Percentiles rank a stretch among this genome's conserved stretches.
phyloP scores from a whole-genome alignment of 768 basidiomycete genomes.

The Boletales sp. region DNA sequence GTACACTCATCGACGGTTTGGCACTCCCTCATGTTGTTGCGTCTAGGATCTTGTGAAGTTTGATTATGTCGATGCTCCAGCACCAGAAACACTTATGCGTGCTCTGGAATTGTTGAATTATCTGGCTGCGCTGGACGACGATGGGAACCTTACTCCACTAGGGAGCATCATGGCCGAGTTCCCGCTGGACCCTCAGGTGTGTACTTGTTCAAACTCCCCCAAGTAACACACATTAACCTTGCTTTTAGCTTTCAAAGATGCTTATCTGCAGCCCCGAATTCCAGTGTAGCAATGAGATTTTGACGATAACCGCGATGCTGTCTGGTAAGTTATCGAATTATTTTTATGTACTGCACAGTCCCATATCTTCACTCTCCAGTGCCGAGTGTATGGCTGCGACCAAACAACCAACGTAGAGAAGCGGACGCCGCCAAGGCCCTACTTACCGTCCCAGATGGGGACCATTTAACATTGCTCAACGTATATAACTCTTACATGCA shows the following conservation, averaged over 20 bases:
- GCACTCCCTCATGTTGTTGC: neutral
- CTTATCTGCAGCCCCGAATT: conserved; percentile 93
- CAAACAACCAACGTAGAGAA: conserved; percentile 81
- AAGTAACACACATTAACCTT: neutral
- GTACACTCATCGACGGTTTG: neutral
- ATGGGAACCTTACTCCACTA: conserved; percentile 83
- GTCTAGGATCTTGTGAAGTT: conserved; percentile 74
- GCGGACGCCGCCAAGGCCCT: conserved; percentile 90
- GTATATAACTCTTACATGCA: conserved; percentile 90
- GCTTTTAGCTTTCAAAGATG: conserved; percentile 73
- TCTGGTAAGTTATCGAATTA: conserved; percentile 55
- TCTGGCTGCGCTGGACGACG: conserved; percentile 89
- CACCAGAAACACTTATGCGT: conserved; percentile 95
- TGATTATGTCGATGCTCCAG: conserved; percentile 90
- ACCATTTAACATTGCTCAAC: conserved; percentile 91
- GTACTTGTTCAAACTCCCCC: conserved; percentile 6
- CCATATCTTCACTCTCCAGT: conserved; percentile 30
- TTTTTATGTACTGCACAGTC: neutral
- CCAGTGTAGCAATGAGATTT: conserved; percentile 91
- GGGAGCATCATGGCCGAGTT: conserved; percentile 97
- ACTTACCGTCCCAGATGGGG: conserved; percentile 91
- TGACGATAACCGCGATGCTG: conserved; percentile 95
- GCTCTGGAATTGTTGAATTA: conserved; percentile 93
- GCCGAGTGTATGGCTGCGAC: conserved; percentile 93
- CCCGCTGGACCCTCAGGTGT: conserved; percentile 94